Percentiles rank a stretch among this genome's conserved stretches.
Conservation (phyloP, 768 basidiomycete species). For the Paxillus ammoniavirescens region DNA sequence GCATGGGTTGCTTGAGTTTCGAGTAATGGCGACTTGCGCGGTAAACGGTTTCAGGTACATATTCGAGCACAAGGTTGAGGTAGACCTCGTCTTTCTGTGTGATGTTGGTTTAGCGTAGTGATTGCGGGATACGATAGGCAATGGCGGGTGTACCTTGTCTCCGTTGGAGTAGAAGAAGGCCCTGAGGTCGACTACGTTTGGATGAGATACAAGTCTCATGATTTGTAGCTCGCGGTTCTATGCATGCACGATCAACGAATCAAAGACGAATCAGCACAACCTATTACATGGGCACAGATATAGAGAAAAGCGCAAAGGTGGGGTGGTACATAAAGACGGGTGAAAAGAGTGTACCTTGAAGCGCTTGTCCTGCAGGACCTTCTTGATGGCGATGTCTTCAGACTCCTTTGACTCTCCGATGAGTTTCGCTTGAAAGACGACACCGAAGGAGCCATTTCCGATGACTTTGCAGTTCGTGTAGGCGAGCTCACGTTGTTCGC, state of each 20-base stretch:
- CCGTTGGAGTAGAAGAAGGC: conserved; percentile 99
- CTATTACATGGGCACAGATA: neutral
- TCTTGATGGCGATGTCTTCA: conserved; percentile 99
- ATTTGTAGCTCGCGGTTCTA: conserved; percentile 99
- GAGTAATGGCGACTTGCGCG: conserved; percentile 98
- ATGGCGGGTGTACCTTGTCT: conserved; percentile 75
- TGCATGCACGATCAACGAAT: neutral
- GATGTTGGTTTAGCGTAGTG: conserved; percentile 3
- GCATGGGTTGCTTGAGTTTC: conserved; percentile 99
- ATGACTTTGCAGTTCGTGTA: conserved; percentile 99
- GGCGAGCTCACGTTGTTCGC: conserved; percentile 80
- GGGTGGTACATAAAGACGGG: conserved; percentile 8
- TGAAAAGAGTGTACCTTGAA: conserved; percentile 80
- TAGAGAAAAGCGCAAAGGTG: neutral
- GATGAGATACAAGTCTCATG: conserved; percentile 95
- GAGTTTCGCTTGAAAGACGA: conserved; percentile 95
- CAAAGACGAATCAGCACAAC: conserved; percentile 13
- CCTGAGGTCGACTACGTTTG: conserved; percentile 96
- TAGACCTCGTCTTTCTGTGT: conserved; percentile 98
- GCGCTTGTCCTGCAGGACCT: conserved; percentile 98
- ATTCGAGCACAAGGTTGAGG: conserved; percentile 98
- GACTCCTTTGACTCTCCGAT: conserved; percentile 59
- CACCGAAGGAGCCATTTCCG: conserved; percentile 98
- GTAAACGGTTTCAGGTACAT: conserved; percentile 99
- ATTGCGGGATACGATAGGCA: conserved; percentile 2